Evolutionary conservation across 257 asterid species (phyloP).

Genomic region (Perilla frutescens): DNA sequence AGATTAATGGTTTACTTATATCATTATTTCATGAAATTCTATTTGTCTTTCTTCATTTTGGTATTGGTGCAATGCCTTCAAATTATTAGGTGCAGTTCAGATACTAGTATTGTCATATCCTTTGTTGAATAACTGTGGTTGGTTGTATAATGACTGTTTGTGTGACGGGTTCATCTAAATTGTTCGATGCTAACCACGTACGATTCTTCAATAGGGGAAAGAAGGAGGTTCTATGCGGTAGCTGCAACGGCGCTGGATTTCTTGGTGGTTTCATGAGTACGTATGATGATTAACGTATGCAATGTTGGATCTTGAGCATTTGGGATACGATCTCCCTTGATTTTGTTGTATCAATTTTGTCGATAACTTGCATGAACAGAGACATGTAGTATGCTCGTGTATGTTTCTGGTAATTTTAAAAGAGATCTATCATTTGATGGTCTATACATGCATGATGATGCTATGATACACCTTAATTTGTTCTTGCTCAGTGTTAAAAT

Average conservation of each 20-base stretch:
- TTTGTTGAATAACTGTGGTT: no score
- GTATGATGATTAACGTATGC: slow-evolving; percentile 48
- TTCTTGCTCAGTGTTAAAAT: no score
- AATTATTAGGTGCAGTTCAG: no score
- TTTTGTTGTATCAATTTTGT: slow-evolving; percentile 36
- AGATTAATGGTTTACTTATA: no score
- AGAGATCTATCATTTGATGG: slow-evolving; percentile 19
- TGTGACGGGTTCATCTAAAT: no score
- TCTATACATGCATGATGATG: neutral
- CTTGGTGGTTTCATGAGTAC: slow-evolving; percentile 93
- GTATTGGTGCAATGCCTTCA: no score
- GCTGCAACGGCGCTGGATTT: slow-evolving; percentile 93
- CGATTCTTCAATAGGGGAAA: slow-evolving; percentile 67
- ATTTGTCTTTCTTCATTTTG: no score
- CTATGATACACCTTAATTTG: no score
- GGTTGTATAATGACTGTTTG: no score
- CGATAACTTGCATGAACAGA: slow-evolving; percentile 20
- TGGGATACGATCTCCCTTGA: neutral
- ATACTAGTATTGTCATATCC: no score
- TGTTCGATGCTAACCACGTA: neutral
- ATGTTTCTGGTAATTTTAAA: neutral
- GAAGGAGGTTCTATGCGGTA: slow-evolving; percentile 78
- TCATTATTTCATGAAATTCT: no score
- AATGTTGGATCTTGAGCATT: neutral
- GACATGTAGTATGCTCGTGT: slow-evolving; percentile 11